Evolutionary conservation across 495 filamentous ascomycete species (phyloP).

Genomic region (Lasiosphaeria miniovina): DNA sequence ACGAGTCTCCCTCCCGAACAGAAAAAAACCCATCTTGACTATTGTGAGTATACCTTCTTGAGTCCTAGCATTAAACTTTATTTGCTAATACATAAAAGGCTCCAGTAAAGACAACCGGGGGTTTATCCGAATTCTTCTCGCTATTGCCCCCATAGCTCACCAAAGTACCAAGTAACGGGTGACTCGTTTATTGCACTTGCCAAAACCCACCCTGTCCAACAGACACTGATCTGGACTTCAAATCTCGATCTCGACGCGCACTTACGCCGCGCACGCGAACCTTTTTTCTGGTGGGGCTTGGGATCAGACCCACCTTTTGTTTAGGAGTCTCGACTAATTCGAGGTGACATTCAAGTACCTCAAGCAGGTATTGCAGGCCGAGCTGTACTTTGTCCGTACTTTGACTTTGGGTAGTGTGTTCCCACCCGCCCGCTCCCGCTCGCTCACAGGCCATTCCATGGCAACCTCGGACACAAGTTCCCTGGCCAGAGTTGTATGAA

Average conservation of each 20-base stretch:
- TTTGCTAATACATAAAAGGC: too few species aligned
- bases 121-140: too few species aligned
- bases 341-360: background rate
- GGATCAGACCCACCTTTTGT: background rate
- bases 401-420: background rate
- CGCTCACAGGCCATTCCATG: background rate
- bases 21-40: background rate
- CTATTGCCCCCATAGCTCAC: too few species aligned
- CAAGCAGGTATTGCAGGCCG: too few species aligned
- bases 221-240: conserved; percentile 3
- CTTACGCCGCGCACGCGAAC: background rate
- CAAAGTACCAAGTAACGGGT: background rate
- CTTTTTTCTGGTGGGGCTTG: background rate
- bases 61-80: too few species aligned
- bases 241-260: conserved; percentile 5
- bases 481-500: background rate
- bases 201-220: too few species aligned
- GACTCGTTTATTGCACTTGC: background rate
- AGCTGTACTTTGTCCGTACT: too few species aligned
- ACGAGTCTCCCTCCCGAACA: too few species aligned
- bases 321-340: background rate
- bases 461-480: background rate
- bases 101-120: too few species aligned
- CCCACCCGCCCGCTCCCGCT: background rate
- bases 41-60: too few species aligned